phyloP scores from a whole-genome alignment of 345 rosid genomes.

The Sonneratia alba region DNA sequence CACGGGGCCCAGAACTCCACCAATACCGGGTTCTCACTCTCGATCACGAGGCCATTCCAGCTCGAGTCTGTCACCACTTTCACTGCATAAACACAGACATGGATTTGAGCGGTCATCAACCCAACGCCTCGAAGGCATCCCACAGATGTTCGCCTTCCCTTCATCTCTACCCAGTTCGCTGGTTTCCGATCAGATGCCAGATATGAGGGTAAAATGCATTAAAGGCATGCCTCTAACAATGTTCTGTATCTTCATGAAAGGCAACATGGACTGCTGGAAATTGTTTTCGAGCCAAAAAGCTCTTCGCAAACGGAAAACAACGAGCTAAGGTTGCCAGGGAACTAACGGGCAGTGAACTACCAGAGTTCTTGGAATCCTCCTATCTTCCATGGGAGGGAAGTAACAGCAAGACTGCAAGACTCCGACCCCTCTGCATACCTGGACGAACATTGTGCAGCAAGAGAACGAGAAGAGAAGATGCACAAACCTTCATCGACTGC shows the following conservation, averaged over 20 bases:
- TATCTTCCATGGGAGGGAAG: too few relatives aligned
- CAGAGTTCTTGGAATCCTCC: not conserved
- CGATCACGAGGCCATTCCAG: constrained; percentile 39
- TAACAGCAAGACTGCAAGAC: too few relatives aligned
- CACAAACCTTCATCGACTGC: constrained; percentile 43
- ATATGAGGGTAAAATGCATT: too few relatives aligned
- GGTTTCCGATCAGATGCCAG: not conserved
- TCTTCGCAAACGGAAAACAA: not conserved
- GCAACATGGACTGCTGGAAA: not conserved
- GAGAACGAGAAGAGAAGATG: not conserved
- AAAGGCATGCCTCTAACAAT: too few relatives aligned
- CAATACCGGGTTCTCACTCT: constrained; percentile 35
- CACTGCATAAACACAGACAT: constrained; percentile 26
- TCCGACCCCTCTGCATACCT: not conserved
- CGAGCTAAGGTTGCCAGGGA: not conserved
- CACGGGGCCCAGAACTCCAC: constrained; percentile 86
- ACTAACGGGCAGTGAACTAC: not conserved
- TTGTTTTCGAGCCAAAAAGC: not conserved
- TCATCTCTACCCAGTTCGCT: not conserved
- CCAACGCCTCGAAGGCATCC: not conserved
- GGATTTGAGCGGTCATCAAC: not conserved
- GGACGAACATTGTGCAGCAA: not conserved
- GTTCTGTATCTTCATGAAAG: too few relatives aligned
- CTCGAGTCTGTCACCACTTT: constrained; percentile 41
- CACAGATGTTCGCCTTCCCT: not conserved